These are phyloP conservation scores for Macrophomina tecta DNA, from an alignment of 2,329 filamentous ascomycete species.

Conservation along the genomic window DNA sequence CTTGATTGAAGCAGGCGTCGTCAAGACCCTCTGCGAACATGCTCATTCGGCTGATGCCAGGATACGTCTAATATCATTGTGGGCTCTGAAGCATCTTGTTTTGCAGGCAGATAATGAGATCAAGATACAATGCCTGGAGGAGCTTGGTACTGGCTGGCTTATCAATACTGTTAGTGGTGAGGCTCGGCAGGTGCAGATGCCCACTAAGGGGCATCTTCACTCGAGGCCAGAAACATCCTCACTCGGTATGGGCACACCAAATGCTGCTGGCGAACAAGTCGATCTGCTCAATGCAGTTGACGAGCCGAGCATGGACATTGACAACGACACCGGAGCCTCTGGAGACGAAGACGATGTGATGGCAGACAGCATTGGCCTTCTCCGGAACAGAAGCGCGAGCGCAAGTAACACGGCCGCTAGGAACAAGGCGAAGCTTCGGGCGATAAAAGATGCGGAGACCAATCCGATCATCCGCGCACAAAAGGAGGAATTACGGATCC, in stretches of 20 bases:
- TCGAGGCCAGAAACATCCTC: conserved; percentile 34
- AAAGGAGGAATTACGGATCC: conserved; percentile 81
- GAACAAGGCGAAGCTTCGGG: conserved; percentile 49
- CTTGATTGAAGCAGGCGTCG: conserved; percentile 74
- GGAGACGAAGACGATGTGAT: conserved; percentile 52
- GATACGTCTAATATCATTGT: conserved; percentile 83
- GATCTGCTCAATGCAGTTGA: conserved; percentile 62
- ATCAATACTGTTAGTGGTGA: conserved; percentile 71
- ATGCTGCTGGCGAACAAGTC: conserved; percentile 66
- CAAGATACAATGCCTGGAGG: conserved; percentile 78
- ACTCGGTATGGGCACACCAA: conserved; percentile 61
- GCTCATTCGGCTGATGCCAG: conserved; percentile 81
- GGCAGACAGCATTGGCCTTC: conserved; percentile 49
- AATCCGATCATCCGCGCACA: conserved; percentile 71
- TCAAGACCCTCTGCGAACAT: conserved; percentile 80
- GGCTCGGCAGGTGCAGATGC: conserved; percentile 37
- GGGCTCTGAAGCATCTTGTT: conserved; percentile 92
- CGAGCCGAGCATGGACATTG: conserved; percentile 50
- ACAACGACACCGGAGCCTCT: conserved; percentile 40
- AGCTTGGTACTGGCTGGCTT: conserved; percentile 80
- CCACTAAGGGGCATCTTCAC: conserved; percentile 44
- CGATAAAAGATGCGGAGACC: conserved; percentile 67
- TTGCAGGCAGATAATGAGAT: conserved; percentile 72
- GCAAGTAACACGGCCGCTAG: conserved; percentile 42
- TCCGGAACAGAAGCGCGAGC: conserved; percentile 37